Evolutionary conservation across 768 basidiomycete genomes (phyloP), one percentile per base, ranked within the genome.

Genomic region (Boletus barrowsii): DNA sequence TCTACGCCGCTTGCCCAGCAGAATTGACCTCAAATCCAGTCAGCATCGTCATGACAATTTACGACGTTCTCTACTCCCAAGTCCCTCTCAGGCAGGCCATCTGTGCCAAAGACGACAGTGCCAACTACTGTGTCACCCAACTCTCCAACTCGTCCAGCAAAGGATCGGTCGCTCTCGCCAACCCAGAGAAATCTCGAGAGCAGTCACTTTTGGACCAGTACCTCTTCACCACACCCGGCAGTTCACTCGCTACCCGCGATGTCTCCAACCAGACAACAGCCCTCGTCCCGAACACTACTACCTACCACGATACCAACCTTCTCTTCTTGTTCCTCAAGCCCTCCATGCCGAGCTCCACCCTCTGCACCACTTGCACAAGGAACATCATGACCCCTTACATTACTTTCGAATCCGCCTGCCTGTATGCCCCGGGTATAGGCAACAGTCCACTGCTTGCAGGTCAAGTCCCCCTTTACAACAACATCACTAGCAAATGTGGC

Each of bases 361-460:
- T 97, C 42, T 98, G 96, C 84, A 84, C 79, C 3, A 61, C 84
- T 14, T 98, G 96, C 84, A 84, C 90, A 13, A 83, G 88, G 68
- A 80, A 79, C 58, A 75, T 94, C 66, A 67, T 98, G 60, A 81
- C 83, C 2, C 60, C 83, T 10, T 99, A 90, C 79, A 84, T 91
- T 70, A 70, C 75, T 53, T 95, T 82, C 71, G 90, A 94, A 73
- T 80, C 83, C 40, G 68, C 70, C 52, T 72, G 76, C 42, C 87
- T 88, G 2, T 98, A 93, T 69, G 89, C 80, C 9, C 82, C 87
- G 29, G 93, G 96, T 47, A 64, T 97, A 26, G 49, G 57, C 54
- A 76, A 78, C 62, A 89, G 86, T 63, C 67, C 76, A 14, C 75
- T 98, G 51, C 75, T 98, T 42, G 65, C 73, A 30, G 80, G 79